Conservation (phyloP, 768 basidiomycete species). For the Suillus ampliporus region DNA sequence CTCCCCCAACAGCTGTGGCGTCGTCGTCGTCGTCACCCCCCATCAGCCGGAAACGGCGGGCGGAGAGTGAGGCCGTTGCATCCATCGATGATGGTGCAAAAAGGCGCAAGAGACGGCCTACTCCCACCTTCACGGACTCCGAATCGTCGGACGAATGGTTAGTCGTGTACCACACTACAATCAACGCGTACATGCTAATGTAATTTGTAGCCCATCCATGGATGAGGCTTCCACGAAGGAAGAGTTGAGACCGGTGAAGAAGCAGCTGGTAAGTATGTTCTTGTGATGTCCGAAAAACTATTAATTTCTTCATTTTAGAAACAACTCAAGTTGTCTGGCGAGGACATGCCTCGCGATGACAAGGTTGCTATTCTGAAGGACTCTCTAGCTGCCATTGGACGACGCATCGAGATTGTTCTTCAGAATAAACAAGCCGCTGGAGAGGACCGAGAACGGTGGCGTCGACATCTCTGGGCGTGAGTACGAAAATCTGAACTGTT, state of each 20-base stretch:
- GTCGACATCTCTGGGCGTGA: constrained; percentile 95
- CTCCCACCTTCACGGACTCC: constrained; percentile 95
- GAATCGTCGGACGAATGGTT: constrained; percentile 92
- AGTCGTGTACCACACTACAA: constrained; percentile 34
- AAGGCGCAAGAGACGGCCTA: constrained; percentile 92
- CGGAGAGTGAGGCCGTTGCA: constrained; percentile 85
- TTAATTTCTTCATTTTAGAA: constrained; percentile 59
- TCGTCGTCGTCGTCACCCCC: constrained; percentile 59
- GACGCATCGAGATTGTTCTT: constrained; percentile 86
- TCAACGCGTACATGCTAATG: constrained; percentile 13
- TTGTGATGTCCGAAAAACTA: not conserved
- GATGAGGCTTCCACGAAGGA: constrained; percentile 93
- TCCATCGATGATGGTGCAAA: constrained; percentile 74
- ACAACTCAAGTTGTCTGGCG: constrained; percentile 92
- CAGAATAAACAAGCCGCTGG: constrained; percentile 76
- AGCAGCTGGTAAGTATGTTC: constrained; percentile 73
- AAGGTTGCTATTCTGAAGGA: constrained; percentile 97
- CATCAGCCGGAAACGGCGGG: constrained; percentile 67
- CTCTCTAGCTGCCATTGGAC: constrained; percentile 91
- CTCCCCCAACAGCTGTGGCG: constrained; percentile 72
- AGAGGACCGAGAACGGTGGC: constrained; percentile 86
- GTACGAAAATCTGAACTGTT: constrained; percentile 38
- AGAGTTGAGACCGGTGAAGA: constrained; percentile 94
- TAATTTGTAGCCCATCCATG: constrained; percentile 80
- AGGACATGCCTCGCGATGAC: constrained; percentile 92